Base-by-base conservation (phyloP, 352 stramenopile species). In the Phytophthora hibernalis region DNA sequence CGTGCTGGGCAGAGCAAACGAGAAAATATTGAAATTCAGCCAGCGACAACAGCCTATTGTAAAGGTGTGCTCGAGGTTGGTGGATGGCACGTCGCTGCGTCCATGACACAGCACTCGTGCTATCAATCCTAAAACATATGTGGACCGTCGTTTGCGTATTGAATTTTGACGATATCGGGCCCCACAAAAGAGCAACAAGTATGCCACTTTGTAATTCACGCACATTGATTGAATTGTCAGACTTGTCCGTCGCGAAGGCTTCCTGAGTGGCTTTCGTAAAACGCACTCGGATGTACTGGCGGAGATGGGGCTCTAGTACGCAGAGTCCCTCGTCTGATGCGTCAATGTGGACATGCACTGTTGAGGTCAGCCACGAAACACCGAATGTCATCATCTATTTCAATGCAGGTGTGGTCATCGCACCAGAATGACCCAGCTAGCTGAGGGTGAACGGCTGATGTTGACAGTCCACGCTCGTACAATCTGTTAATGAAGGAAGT, bases 281-380 rank as follows among this genome's bases (percentile, higher is more conserved):
- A n/a, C 1, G 11, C 1, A 66, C 28, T 0, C 49, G 43, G 16
- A 56, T 51, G 30, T 30, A 66, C n/a, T 60, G 58, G 8, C 16
- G 40, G 5, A 67, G 33, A 2, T 22, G 7, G 2, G 50, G 49
- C n/a, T 55, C 31, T 0, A 67, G n/a, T n/a, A n/a, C n/a, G 12
- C 59, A 60, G 5, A 67, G 33, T 9, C 51, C 50, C 2, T 67
- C 30, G 12, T 61, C 8, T 10, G 59, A 67, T 4, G 59, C 59
- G n/a, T 60, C 50, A 30, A 61, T 61, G 31, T 67, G 43, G n/a
- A 67, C 59, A n/a, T 67, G 40, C 59, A 67, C 58, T 2, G 22
- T 18, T 13, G 49, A 49, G 7, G 21, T 49, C 20, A 3, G 51
- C 51, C 20, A 26, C 21, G 11, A 22, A 49, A 7, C 37, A 58